Conservation (phyloP, 1,284 basidiomycete genomes). For the Ceratobasidium sp. region DNA sequence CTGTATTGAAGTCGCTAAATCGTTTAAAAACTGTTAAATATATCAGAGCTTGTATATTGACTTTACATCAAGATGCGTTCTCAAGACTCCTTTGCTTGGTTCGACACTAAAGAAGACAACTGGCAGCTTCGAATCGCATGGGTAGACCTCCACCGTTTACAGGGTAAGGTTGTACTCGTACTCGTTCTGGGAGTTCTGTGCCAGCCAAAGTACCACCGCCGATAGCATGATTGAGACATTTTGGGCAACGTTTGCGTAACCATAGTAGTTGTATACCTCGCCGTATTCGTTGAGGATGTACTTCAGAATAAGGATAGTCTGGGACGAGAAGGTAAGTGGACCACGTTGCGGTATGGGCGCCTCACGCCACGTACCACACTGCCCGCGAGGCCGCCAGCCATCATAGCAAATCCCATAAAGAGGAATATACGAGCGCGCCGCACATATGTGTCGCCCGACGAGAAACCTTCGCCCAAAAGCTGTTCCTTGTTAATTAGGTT, state of each 20-base stretch:
- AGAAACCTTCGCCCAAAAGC: slow-evolving; percentile 84
- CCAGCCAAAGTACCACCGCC: slow-evolving; percentile 86
- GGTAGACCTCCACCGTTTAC: slow-evolving; percentile 54
- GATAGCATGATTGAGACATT: slow-evolving; percentile 94
- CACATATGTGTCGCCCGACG: slow-evolving; percentile 76
- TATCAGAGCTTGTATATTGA: slow-evolving; percentile 32
- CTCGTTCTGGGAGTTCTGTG: slow-evolving; percentile 82
- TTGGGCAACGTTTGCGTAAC: slow-evolving; percentile 94
- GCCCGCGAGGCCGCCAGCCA: slow-evolving; percentile 96
- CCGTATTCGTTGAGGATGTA: slow-evolving; percentile 83
- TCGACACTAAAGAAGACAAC: not conserved
- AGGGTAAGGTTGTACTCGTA: slow-evolving; percentile 91
- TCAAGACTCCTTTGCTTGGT: slow-evolving; percentile 15
- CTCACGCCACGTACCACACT: slow-evolving; percentile 77
- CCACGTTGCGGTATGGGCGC: slow-evolving; percentile 12
- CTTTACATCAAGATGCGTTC: not conserved
- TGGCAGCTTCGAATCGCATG: slow-evolving; percentile 12
- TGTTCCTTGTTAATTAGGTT: slow-evolving; percentile 96
- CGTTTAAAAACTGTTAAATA: not conserved
- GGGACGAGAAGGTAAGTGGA: slow-evolving; percentile 44
- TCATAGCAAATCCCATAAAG: slow-evolving; percentile 95
- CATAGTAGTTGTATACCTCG: slow-evolving; percentile 89
- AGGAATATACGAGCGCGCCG: slow-evolving; percentile 91
- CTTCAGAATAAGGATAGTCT: slow-evolving; percentile 94
- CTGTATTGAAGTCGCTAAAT: slow-evolving; percentile 17